phyloP scores from a whole-genome alignment of 768 basidiomycete genomes.

The Tephrocybe rancida region DNA sequence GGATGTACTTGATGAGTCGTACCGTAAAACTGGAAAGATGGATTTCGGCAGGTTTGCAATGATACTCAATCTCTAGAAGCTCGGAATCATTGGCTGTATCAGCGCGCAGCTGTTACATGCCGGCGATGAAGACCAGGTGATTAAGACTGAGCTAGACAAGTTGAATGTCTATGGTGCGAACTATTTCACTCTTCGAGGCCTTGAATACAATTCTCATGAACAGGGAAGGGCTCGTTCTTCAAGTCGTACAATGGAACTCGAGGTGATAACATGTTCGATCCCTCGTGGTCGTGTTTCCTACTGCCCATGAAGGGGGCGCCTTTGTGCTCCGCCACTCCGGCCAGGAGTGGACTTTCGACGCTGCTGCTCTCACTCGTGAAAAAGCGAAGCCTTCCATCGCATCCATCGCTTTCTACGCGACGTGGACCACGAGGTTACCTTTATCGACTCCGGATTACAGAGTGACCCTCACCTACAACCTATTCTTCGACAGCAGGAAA shows the following conservation, averaged over 20 bases:
- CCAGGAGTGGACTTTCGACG: conserved; percentile 37
- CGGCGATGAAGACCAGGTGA: conserved; percentile 12
- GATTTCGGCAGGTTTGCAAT: conserved; percentile 34
- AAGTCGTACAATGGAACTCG: conserved; percentile 53
- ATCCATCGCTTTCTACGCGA: conserved; percentile 37
- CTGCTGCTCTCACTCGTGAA: conserved; percentile 10
- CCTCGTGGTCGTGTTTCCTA: conserved; percentile 50
- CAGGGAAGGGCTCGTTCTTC: conserved; percentile 48
- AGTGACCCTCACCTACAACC: conserved; percentile 44
- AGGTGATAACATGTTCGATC: conserved; percentile 47
- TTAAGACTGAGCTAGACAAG: conserved; percentile 34
- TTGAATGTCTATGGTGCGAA: conserved; percentile 39
- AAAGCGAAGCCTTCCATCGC: conserved; percentile 25
- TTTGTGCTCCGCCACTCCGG: conserved; percentile 26
- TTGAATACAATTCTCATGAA: background rate
- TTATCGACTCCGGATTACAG: conserved; percentile 37
- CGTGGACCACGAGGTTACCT: conserved; percentile 40
- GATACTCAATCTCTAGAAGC: conserved; percentile 24
- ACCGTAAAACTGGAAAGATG: conserved; percentile 49
- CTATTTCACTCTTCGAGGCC: background rate
- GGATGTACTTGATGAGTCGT: conserved; percentile 44
- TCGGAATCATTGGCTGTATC: background rate
- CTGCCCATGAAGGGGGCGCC: conserved; percentile 50
- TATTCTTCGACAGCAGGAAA: conserved; percentile 25
- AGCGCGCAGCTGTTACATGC: conserved; percentile 14